A percentile compares a stretch with the other conserved stretches of the same genome.
phyloP scores from a whole-genome alignment of 176 grass and related monocot genomes.

The Ensete glaucum region DNA sequence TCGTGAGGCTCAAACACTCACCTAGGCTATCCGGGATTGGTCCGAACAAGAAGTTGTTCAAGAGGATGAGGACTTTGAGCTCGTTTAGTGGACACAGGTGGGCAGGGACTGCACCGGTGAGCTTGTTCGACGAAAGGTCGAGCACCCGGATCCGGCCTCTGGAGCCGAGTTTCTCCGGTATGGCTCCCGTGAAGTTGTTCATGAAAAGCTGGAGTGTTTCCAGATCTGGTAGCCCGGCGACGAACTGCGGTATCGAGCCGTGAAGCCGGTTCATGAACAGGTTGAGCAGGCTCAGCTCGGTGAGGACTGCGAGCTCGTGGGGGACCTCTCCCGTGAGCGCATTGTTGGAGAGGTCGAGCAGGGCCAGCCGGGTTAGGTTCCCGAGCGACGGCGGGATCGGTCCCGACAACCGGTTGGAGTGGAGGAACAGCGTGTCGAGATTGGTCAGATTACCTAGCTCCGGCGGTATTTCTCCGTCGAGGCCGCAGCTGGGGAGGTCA shows the following conservation, averaged over 20 bases:
- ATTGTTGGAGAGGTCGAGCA: conserved; percentile 96
- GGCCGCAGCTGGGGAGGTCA: conserved; percentile 69
- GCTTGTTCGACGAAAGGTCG: conserved; percentile 78
- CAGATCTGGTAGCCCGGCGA: conserved; percentile 45
- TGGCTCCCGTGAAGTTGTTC: conserved; percentile 90
- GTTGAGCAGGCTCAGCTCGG: conserved; percentile 56
- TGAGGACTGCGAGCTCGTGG: conserved; percentile 32
- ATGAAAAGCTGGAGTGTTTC: conserved; percentile 94
- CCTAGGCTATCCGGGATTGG: conserved; percentile 56
- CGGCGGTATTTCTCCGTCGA: conserved; percentile 39
- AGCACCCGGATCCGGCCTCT: conserved; percentile 41
- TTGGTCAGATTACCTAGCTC: conserved; percentile 49
- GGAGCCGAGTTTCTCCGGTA: conserved; percentile 46
- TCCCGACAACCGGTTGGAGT: conserved; percentile 65
- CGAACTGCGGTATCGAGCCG: conserved; percentile 65
- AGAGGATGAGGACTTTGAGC: conserved; percentile 64
- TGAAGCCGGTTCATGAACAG: conserved; percentile 90
- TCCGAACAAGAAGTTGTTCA: conserved; percentile 96
- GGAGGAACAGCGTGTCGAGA: conserved; percentile 78
- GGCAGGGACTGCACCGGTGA: conserved; percentile 64
- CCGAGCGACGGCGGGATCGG: conserved; percentile 51
- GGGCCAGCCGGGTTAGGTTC: conserved; percentile 45
- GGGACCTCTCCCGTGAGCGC: conserved; percentile 80
- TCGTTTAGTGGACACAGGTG: conserved; percentile 47
- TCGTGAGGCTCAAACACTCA: conserved; percentile 55